Evolutionary conservation across 352 stramenopile genomes (phyloP).

Genomic region (Phytopythium mirpurense): DNA sequence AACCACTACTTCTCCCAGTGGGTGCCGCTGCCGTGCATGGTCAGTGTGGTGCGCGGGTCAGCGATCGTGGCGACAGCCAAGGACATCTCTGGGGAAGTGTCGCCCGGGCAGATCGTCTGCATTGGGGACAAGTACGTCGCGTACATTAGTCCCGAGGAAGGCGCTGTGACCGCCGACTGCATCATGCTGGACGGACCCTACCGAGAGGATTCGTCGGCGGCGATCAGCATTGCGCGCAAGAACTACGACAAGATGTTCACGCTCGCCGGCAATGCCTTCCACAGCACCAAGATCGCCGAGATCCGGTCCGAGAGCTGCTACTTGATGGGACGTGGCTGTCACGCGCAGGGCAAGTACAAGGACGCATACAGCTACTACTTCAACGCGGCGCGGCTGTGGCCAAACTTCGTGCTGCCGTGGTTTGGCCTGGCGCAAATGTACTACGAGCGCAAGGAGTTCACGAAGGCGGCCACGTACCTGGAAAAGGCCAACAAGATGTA

Average conservation of each 20-base stretch:
- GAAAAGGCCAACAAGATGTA: conserved; percentile 89
- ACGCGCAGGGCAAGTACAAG: conserved; percentile 93
- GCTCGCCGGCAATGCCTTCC: conserved; percentile 82
- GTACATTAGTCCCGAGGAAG: conserved; percentile 72
- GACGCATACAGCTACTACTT: conserved; percentile 97
- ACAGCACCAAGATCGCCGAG: conserved; percentile 84
- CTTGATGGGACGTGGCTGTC: conserved; percentile 93
- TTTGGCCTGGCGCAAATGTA: conserved; percentile 88
- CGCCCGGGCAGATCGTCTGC: conserved; percentile 90
- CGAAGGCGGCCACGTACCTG: conserved; percentile 77
- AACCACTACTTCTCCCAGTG: conserved; percentile 99
- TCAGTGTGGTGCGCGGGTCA: conserved; percentile 82
- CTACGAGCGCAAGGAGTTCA: conserved; percentile 82
- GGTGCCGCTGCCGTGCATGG: conserved; percentile 88
- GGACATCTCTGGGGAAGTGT: conserved; percentile 85
- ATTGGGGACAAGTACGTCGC: conserved; percentile 91
- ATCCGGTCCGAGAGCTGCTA: conserved; percentile 97
- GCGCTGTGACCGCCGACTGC: conserved; percentile 52
- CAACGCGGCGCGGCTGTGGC: conserved; percentile 86
- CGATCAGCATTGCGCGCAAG: conserved; percentile 73
- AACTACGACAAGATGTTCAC: conserved; percentile 91
- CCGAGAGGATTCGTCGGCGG: conserved; percentile 59
- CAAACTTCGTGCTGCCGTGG: conserved; percentile 84
- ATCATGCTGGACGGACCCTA: conserved; percentile 79
- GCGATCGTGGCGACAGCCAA: conserved; percentile 81